phyloP scores from a whole-genome alignment of 1,284 basidiomycete genomes.

The Kwoniella shivajii region DNA sequence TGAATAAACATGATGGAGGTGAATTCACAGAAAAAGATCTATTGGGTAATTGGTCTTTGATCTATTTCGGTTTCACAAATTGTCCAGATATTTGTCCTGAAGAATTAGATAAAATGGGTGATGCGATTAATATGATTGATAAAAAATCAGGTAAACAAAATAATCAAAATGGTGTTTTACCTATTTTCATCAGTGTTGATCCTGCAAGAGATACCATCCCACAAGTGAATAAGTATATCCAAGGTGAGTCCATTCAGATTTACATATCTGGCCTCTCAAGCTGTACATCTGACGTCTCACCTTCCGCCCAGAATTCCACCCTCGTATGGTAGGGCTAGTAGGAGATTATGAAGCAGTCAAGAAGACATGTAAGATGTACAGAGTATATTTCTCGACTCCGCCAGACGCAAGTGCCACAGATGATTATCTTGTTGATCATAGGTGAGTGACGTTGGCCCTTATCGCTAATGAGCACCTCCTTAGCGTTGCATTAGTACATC shows the following conservation, averaged over 20 bases:
- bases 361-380: slow-evolving; percentile 87
- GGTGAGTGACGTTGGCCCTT: too few relatives aligned
- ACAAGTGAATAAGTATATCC: slow-evolving; percentile 60
- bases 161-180: slow-evolving; percentile 61
- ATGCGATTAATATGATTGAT: slow-evolving; percentile 72
- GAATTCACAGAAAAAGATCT: slow-evolving; percentile 83
- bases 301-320: slow-evolving; percentile 76
- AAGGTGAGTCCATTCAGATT: slow-evolving; percentile 43
- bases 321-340: slow-evolving; percentile 82
- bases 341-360: slow-evolving; percentile 87
- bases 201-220: slow-evolving; percentile 82
- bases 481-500: too few relatives aligned
- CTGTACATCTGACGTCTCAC: background rate
- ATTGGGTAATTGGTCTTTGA: slow-evolving; percentile 76
- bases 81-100: slow-evolving; percentile 99
- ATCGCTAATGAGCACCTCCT: too few relatives aligned
- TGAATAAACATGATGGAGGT: slow-evolving; percentile 67
- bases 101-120: slow-evolving; percentile 93
- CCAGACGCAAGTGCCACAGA: slow-evolving; percentile 70
- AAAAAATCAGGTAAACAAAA: slow-evolving; percentile 60
- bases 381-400: slow-evolving; percentile 98
- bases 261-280: background rate
- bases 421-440: slow-evolving; percentile 95
- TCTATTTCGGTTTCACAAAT: slow-evolving; percentile 97
- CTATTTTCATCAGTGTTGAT: slow-evolving; percentile 94